Base-by-base conservation (phyloP, 1,284 basidiomycete genomes). In the Golubevia pallescens region DNA sequence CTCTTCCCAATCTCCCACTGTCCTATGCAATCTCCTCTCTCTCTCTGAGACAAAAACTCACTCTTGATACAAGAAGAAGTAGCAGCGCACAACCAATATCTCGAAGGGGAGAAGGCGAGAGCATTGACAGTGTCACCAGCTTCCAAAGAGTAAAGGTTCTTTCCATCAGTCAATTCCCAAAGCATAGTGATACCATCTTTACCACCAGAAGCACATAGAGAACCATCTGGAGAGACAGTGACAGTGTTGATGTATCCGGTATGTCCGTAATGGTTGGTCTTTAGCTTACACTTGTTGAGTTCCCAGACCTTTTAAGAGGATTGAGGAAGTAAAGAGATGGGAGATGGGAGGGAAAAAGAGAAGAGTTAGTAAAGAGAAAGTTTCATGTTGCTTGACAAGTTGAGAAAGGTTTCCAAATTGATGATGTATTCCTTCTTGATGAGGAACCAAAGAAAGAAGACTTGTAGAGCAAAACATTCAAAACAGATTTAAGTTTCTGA, bases 241-340 rank as follows among this genome's bases (percentile, higher is more conserved):
- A 99, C 89, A 79, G 96, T 96, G 90, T 97, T 98, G 88, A 99
- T 95, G 90, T 98, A 99, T 78, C 97, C 97, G 63, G 93, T 97
- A 90, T 99, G 97, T 80, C 97, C 97, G 87, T 93, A 95, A 90
- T 99, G 97, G 91, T 98, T 98, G 88, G 96, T 98, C 90, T 96
- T 95, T 86, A 99, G 91, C 90, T 98, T 98, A 92, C 97, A 99
- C 89, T 98, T 98, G 87, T 93, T 93, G 71, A 99, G 92, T 88
- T 99, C 97, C 97, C 97, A 99, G 77, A 99, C 96, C 96, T 99
- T 14, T 63, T 21, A 6, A 51, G 23, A 8, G 51, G 14, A 0
- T 0, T n/a, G n/a, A n/a, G n/a, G n/a, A n/a, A n/a, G n/a, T n/a
- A 51, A 52, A 13, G 28, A 59, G 42, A 60, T 48, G 54, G 24